A percentile compares a stretch with the other conserved stretches of the same genome.
These are phyloP conservation scores for Datura wrightii DNA, from an alignment of 257 asterid species.

Conservation along the genomic window DNA sequence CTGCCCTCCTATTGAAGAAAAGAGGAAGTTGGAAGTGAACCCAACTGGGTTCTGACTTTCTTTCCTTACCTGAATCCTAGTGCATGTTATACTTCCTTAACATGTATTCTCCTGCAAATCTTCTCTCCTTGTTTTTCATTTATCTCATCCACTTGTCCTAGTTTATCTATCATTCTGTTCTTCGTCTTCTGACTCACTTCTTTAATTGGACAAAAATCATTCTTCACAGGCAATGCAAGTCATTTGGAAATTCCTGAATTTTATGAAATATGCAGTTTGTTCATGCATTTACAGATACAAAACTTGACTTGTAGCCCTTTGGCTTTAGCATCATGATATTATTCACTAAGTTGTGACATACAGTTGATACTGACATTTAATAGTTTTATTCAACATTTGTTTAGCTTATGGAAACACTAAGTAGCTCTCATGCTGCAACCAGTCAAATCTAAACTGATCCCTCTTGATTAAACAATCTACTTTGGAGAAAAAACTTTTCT, in stretches of 20 bases:
- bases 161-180: background rate
- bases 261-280: background rate
- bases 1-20: background rate
- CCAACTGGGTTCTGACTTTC: background rate
- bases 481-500: background rate
- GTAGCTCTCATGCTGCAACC: slow-evolving; percentile 1
- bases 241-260: background rate
- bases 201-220: background rate
- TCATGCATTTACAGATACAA: background rate
- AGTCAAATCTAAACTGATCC: slow-evolving; percentile 7
- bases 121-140: background rate
- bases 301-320: slow-evolving; percentile 1
- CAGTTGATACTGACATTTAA: slow-evolving; percentile 10
- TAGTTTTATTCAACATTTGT: background rate
- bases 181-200: background rate
- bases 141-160: background rate
- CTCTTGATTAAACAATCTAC: slow-evolving; percentile 9
- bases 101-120: background rate
- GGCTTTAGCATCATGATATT: slow-evolving; percentile 13
- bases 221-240: background rate
- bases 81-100: slow-evolving; percentile 9
- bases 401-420: background rate
- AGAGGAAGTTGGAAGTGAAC: background rate
- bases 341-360: background rate
- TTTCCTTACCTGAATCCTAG: background rate